Evolutionary conservation across 2,329 filamentous ascomycete species (phyloP).

Genomic region (Penicillium sp.): DNA sequence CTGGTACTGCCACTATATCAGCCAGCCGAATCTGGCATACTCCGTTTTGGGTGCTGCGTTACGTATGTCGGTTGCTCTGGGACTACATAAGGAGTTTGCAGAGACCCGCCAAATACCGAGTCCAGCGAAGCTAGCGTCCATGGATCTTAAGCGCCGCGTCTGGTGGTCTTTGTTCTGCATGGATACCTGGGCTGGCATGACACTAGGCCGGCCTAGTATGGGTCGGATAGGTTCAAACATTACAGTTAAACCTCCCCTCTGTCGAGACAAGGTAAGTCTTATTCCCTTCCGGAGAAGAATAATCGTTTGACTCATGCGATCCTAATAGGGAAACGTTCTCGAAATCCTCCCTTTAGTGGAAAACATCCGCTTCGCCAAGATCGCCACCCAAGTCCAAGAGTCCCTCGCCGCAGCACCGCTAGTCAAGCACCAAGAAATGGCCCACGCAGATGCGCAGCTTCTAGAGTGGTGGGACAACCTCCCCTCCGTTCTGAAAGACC

Average conservation of each 20-base stretch:
- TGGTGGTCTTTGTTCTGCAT: slow-evolving; percentile 70
- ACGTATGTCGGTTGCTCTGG: slow-evolving; percentile 65
- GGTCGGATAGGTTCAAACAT: slow-evolving; percentile 60
- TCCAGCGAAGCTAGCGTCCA: slow-evolving; percentile 43
- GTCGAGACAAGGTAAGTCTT: slow-evolving; percentile 31
- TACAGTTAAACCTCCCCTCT: slow-evolving; percentile 55
- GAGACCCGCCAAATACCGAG: slow-evolving; percentile 38
- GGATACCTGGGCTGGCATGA: slow-evolving; percentile 65
- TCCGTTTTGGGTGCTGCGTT: slow-evolving; percentile 62
- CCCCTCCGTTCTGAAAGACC: slow-evolving; percentile 56
- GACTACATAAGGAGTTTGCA: slow-evolving; percentile 58
- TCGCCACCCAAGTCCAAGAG: slow-evolving; percentile 69
- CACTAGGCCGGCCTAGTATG: slow-evolving; percentile 61
- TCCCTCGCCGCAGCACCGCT: slow-evolving; percentile 61
- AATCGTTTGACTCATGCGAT: slow-evolving; percentile 7
- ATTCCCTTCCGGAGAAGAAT: slow-evolving; percentile 27
- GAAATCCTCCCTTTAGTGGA: slow-evolving; percentile 64
- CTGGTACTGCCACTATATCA: slow-evolving; percentile 70
- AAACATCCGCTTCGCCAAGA: slow-evolving; percentile 70
- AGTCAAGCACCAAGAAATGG: slow-evolving; percentile 57
- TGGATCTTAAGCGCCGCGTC: slow-evolving; percentile 57
- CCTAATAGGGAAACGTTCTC: slow-evolving; percentile 47
- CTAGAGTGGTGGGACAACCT: slow-evolving; percentile 64
- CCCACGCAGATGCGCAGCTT: slow-evolving; percentile 58
- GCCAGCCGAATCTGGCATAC: slow-evolving; percentile 68